phyloP scores from a whole-genome alignment of 1,284 basidiomycete species.

The Moniliella sp. region DNA sequence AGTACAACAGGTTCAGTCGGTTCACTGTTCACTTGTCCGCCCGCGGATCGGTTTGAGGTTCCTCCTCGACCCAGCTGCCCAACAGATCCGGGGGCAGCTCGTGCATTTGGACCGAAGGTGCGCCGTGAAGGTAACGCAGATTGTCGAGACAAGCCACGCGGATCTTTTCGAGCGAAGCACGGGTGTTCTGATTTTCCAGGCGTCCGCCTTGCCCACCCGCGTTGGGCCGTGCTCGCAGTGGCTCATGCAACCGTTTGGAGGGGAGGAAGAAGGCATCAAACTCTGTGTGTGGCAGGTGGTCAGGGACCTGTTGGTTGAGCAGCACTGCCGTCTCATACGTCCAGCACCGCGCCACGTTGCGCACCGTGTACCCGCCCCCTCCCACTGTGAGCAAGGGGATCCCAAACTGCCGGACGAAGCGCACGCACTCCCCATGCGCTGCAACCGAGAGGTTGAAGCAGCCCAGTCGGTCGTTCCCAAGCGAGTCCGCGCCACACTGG shows the following conservation, averaged over 20 bases:
- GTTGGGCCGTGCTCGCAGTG: too few relatives aligned
- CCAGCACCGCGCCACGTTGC: slow-evolving; percentile 90
- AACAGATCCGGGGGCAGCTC: slow-evolving; percentile 80
- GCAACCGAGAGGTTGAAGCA: slow-evolving; percentile 96
- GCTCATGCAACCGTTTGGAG: slow-evolving; percentile 75
- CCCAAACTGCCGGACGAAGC: slow-evolving; percentile 76
- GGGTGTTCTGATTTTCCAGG: slow-evolving; percentile 77
- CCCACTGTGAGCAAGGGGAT: slow-evolving; percentile 74
- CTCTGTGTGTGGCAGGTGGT: slow-evolving; percentile 64
- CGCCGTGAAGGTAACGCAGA: slow-evolving; percentile 73
- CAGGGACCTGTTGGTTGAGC: slow-evolving; percentile 47
- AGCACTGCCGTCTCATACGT: slow-evolving; percentile 89
- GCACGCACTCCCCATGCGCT: slow-evolving; percentile 93
- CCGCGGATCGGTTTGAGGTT: slow-evolving; percentile 33
- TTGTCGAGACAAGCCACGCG: slow-evolving; percentile 68
- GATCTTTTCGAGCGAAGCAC: slow-evolving; percentile 52
- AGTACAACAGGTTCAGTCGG: too few relatives aligned
- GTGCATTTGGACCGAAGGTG: slow-evolving; percentile 84
- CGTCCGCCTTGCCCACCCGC: slow-evolving; percentile 32
- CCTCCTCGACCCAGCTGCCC: slow-evolving; percentile 56
- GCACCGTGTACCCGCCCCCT: slow-evolving; percentile 79
- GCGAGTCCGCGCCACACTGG: slow-evolving; percentile 87
- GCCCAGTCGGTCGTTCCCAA: slow-evolving; percentile 78
- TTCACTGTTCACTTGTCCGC: too few relatives aligned
- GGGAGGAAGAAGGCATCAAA: slow-evolving; percentile 87